A percentile compares a stretch with the other conserved stretches of the same genome.
phyloP scores from a whole-genome alignment of 176 grass and related monocot genomes.

The Echinochloa phyllopogon region DNA sequence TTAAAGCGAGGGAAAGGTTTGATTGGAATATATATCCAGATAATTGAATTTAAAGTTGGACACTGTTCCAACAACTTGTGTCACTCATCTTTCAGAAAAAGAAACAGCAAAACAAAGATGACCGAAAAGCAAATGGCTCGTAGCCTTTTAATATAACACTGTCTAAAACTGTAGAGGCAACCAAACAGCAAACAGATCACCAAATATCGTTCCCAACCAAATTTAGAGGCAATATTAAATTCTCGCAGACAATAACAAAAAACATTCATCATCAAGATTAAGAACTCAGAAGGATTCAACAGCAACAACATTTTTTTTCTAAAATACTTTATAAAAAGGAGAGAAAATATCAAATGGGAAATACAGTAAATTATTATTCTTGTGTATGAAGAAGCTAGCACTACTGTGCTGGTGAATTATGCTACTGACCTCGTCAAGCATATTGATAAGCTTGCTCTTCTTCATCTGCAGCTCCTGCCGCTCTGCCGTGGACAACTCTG shows the following conservation, averaged over 20 bases:
- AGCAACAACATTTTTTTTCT: background rate
- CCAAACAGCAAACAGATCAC: slow-evolving; percentile 26
- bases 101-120: slow-evolving; percentile 51
- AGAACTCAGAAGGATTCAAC: background rate
- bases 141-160: slow-evolving; percentile 36
- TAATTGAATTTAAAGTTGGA: slow-evolving; percentile 42
- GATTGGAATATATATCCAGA: slow-evolving; percentile 48
- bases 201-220: slow-evolving; percentile 26
- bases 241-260: background rate
- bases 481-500: slow-evolving; percentile 85
- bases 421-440: slow-evolving; percentile 92
- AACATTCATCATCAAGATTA: background rate
- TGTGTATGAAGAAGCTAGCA: background rate
- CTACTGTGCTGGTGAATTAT: background rate
- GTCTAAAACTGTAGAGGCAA: slow-evolving; percentile 37
- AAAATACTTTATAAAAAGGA: background rate
- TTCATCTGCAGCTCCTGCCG: slow-evolving; percentile 99
- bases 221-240: slow-evolving; percentile 14
- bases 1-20: slow-evolving; percentile 13
- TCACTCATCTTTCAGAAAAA: slow-evolving; percentile 52
- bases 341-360: background rate
- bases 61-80: slow-evolving; percentile 56
- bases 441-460: slow-evolving; percentile 98
- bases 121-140: slow-evolving; percentile 45
- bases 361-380: background rate